Base-by-base conservation (phyloP, 305 asterid genomes). In the Petunia hybrid region DNA sequence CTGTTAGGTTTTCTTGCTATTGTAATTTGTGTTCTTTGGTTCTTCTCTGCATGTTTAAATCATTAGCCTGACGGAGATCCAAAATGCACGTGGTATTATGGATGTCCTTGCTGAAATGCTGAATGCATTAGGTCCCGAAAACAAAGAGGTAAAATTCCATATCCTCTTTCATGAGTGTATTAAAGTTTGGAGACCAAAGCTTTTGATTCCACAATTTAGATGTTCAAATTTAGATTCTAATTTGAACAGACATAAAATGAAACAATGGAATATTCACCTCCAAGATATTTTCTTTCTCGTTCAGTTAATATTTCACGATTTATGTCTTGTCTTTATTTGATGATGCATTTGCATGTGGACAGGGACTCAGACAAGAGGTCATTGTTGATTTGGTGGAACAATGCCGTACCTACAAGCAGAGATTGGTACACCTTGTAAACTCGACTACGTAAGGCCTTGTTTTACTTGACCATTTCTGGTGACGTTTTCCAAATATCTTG, bases 61-160 rank as follows among this genome's bases (percentile, higher is more conserved):
- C 82, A 67, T 82, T 90, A 96, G 99, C 90, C 84, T 87, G 95
- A 68, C 94, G 40, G 99, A 97, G 87, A 93, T 97, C 83, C 97
- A 96, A 85, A 96, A 93, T 92, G 99, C 98, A 57, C 98, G 95
- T 36, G 98, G 98, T 75, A 91, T 97, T 87, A 92, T 97, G 98
- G 98, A 97, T 87, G 98, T 97, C 84, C 98, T 97, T 83, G 82
- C 97, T 48, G 99, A 97, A 90, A 97, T 97, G 99, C 89, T 97
- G 86, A 94, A 73, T 91, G 99, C 98, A 68, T 81, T 97, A 69
- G 96, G 95, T 89, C 97, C 98, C 40, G 87, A 80, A 80, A 97
- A 97, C 87, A 93, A 94, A 87, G 97, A 93, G 98, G 99, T 97
- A 89, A 74, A 66, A 51, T 39, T 38, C 14, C 78, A 51, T 74